These are phyloP conservation scores for Triticum dicoccoides DNA, from an alignment of 176 grass and related monocot species.

Conservation along the genomic window DNA sequence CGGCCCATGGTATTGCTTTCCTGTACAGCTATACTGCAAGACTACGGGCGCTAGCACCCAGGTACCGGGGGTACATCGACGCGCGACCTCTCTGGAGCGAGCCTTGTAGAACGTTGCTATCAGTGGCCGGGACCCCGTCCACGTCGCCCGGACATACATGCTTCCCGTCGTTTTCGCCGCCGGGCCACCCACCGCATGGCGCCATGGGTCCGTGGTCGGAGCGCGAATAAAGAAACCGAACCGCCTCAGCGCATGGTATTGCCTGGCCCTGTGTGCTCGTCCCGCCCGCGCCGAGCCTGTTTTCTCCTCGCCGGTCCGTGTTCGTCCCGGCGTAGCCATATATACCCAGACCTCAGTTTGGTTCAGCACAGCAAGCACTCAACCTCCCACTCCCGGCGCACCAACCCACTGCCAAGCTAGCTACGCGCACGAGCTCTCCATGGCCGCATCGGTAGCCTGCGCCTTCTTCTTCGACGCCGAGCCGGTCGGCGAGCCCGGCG, in stretches of 20 bases:
- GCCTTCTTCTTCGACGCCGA: constrained; percentile 42
- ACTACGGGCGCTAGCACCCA: neutral
- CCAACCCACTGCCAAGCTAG: neutral
- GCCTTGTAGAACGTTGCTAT: neutral
- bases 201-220: neutral
- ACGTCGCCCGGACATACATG: neutral
- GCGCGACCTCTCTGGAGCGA: neutral
- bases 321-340: too few species aligned
- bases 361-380: too few species aligned
- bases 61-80: neutral
- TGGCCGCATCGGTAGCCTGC: constrained; percentile 11
- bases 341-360: too few species aligned
- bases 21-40: too few species aligned
- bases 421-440: neutral
- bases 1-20: neutral
- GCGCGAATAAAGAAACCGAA: neutral
- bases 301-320: too few species aligned
- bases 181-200: neutral
- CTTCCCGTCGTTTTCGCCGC: neutral
- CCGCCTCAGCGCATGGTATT: neutral
- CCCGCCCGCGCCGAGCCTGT: neutral
- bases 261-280: neutral
- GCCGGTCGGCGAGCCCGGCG: neutral
- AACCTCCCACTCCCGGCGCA: too few species aligned
- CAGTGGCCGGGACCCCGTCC: neutral